Conservation (phyloP, 2,329 filamentous ascomycete species). For the Venturia oleaginea region DNA sequence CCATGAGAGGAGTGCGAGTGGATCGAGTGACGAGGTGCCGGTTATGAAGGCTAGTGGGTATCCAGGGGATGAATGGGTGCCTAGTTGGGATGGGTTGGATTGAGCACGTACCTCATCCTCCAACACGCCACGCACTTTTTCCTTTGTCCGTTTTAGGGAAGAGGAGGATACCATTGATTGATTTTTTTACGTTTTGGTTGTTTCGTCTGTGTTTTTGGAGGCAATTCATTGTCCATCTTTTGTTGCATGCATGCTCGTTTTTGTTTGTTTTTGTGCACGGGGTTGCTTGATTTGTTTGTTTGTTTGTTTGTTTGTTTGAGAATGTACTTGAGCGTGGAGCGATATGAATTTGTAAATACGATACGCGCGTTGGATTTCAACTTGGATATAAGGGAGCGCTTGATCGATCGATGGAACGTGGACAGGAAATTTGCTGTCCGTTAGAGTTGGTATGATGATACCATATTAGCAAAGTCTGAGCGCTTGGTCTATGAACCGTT, state of each 20-base stretch:
- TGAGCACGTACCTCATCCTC: no score
- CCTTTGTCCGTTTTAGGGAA: background rate
- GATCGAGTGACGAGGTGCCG: conserved; percentile 7
- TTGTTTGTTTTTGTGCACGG: background rate
- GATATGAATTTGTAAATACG: background rate
- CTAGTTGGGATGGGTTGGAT: conserved; percentile 11
- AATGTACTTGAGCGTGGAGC: background rate
- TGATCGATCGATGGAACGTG: no score
- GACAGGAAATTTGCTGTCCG: background rate
- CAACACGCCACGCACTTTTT: background rate
- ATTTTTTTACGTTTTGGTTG: no score
- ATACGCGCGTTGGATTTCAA: background rate
- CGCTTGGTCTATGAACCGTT: background rate
- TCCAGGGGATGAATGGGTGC: conserved; percentile 16
- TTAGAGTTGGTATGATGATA: background rate
- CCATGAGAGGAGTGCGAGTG: conserved; percentile 2
- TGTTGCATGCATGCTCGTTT: background rate
- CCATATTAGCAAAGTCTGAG: background rate
- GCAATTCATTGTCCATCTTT: background rate
- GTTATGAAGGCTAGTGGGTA: conserved; percentile 17
- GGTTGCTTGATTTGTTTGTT: no score
- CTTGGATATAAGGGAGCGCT: no score
- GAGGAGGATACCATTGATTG: background rate
- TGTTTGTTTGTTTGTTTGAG: background rate
- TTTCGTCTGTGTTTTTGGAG: background rate